A percentile compares a stretch with the other conserved stretches of the same genome.
Evolutionary conservation across 371 early-diverging fungal species (phyloP).

Genomic region (Edhazardia aedis): DNA sequence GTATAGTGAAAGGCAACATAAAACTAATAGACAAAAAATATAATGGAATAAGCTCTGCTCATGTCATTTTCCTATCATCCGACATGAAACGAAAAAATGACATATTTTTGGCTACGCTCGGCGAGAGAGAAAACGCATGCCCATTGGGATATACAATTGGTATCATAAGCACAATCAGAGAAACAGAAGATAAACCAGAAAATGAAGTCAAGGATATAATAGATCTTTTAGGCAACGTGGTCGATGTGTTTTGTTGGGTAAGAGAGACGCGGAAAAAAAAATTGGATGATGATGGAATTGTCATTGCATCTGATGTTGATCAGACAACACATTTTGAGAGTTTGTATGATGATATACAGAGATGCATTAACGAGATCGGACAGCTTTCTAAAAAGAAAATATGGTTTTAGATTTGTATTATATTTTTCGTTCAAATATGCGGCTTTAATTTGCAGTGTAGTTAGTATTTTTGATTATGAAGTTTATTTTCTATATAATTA

Average conservation of each 20-base stretch:
- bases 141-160: constrained; percentile 42
- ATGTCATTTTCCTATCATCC: constrained; percentile 27
- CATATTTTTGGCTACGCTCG: constrained; percentile 43
- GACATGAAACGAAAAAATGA: constrained; percentile 28
- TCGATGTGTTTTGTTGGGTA: constrained; percentile 18
- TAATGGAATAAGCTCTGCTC: constrained; percentile 3
- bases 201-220: not conserved
- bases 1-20: constrained; percentile 13
- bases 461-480: no score
- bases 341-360: constrained; percentile 64
- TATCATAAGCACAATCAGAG: constrained; percentile 41
- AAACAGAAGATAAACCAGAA: constrained; percentile 1
- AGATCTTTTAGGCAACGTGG: constrained; percentile 22
- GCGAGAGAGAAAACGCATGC: constrained; percentile 28
- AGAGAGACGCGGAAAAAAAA: not conserved
- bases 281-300: constrained; percentile 51
- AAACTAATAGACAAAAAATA: not conserved
- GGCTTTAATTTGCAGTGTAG: no score
- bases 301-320: constrained; percentile 74
- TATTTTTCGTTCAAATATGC: no score
- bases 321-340: constrained; percentile 92
- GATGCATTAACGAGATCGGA: no score
- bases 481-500: no score
- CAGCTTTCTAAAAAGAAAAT: no score
- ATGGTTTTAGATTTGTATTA: no score